Evolutionary conservation across 192 early-diverging fungal genomes (phyloP).

Genomic region (Backusella westeae): DNA sequence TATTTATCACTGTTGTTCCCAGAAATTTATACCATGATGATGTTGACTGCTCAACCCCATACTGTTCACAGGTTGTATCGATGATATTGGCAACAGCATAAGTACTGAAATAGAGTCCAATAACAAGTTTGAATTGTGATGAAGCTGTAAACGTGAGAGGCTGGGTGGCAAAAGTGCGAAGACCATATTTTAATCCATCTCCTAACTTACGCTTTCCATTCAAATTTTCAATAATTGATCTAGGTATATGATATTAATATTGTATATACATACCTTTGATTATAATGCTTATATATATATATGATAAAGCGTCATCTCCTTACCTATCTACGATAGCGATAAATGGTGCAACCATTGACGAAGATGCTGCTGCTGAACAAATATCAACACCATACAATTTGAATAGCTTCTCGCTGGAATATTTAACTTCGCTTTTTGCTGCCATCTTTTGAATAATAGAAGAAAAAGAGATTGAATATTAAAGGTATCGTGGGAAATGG

Average conservation of each 20-base stretch:
- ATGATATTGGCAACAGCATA: constrained; percentile 41
- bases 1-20: constrained; percentile 38
- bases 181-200: constrained; percentile 32
- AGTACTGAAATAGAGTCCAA: constrained; percentile 37
- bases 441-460: background rate
- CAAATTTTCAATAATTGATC: constrained; percentile 47
- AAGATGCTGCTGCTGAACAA: constrained; percentile 31
- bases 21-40: constrained; percentile 38
- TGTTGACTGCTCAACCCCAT: constrained; percentile 1
- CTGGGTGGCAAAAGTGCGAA: constrained; percentile 16
- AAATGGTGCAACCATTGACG: constrained; percentile 39
- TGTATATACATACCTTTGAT: background rate
- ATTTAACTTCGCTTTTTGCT: background rate
- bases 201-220: constrained; percentile 37
- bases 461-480: background rate
- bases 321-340: constrained; percentile 50
- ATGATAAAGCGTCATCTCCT: background rate
- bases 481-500: background rate
- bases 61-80: constrained; percentile 36
- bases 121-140: constrained; percentile 32
- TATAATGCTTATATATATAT: background rate
- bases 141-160: constrained; percentile 34
- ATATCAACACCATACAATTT: constrained; percentile 36
- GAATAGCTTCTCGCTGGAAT: background rate
- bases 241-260: background rate